These are phyloP conservation scores for Stachybotrys echinatus DNA, from an alignment of 2,329 filamentous ascomycete genomes.

Conservation along the genomic window DNA sequence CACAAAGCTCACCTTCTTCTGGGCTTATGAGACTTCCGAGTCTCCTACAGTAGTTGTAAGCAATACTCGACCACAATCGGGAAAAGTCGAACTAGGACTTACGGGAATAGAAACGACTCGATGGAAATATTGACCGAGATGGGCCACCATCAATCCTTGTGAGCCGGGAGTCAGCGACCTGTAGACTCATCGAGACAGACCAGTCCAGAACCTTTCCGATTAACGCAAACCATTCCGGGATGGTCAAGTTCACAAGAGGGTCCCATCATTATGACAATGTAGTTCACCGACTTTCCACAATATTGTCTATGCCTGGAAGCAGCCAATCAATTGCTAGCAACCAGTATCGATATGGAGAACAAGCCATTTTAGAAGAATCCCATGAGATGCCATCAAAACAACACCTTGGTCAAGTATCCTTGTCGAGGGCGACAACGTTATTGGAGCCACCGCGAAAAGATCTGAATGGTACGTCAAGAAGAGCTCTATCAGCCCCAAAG, in stretches of 20 bases:
- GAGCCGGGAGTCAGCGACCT: neutral
- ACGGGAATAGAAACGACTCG: neutral
- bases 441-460: neutral
- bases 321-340: neutral
- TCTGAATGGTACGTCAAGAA: neutral
- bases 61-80: neutral
- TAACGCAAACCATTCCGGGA: conserved; percentile 1
- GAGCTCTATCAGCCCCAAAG: neutral
- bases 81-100: neutral
- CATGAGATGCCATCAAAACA: neutral
- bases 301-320: neutral
- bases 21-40: neutral
- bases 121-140: neutral
- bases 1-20: conserved; percentile 1
- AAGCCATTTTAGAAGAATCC: too few species aligned
- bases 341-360: too few species aligned
- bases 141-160: neutral
- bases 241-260: conserved; percentile 1
- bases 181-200: neutral
- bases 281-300: neutral
- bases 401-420: neutral
- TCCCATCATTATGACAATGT: neutral
- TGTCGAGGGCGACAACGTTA: neutral
- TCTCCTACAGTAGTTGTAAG: neutral
- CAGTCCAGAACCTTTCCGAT: neutral